phyloP scores from a whole-genome alignment of 2,329 filamentous ascomycete genomes.

The Pseudogymnoascus sp. region DNA sequence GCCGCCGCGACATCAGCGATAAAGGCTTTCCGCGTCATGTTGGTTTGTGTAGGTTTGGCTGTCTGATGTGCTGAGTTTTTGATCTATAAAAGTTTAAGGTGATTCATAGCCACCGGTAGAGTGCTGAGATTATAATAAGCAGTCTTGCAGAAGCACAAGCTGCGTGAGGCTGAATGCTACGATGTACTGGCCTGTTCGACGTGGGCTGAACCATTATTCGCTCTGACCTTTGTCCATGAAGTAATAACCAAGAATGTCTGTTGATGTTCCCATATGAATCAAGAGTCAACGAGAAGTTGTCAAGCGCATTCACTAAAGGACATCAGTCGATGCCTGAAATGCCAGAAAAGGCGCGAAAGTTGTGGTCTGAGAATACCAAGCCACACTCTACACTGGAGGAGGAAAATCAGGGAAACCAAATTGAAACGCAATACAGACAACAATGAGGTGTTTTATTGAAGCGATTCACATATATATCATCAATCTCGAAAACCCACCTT shows the following conservation, averaged over 20 bases:
- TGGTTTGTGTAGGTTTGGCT: not conserved
- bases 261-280: not conserved
- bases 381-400: not conserved
- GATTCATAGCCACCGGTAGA: not conserved
- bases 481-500: not conserved
- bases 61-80: not conserved
- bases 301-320: conserved; percentile 1
- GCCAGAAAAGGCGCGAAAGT: not conserved
- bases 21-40: conserved; percentile 60
- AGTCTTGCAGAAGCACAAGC: not conserved
- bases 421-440: not conserved
- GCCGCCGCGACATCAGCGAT: conserved; percentile 44
- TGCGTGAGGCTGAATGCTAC: not conserved
- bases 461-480: not conserved
- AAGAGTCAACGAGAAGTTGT: not conserved
- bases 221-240: not conserved
- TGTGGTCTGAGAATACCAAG: not conserved
- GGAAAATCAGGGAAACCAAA: not conserved
- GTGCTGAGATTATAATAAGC: not conserved
- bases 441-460: not conserved
- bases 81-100: not conserved
- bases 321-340: not conserved
- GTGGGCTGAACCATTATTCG: not conserved
- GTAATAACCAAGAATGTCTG: not conserved
- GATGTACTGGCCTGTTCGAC: not conserved